These are phyloP conservation scores for Carex cristatella DNA, from an alignment of 176 grass and related monocot genomes.

Conservation along the genomic window DNA sequence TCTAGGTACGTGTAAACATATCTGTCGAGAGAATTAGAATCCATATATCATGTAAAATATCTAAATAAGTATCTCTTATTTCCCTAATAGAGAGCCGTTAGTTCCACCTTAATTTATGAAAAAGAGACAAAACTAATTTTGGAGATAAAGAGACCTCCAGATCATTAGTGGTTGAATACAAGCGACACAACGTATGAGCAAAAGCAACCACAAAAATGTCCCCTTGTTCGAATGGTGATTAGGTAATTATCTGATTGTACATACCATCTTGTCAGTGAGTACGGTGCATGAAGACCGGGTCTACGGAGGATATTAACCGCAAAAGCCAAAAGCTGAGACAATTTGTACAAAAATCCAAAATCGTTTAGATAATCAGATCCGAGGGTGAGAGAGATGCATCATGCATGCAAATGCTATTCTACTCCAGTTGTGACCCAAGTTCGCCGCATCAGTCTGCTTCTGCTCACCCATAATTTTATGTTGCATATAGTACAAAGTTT, in stretches of 20 bases:
- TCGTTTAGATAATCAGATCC: conserved; percentile 27
- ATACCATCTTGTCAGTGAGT: not conserved
- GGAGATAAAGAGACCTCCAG: conserved; percentile 7
- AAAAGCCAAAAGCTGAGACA: conserved; percentile 11
- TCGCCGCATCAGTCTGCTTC: not conserved
- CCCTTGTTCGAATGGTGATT: not conserved
- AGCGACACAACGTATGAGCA: conserved; percentile 28
- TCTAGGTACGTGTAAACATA: conserved; percentile 19
- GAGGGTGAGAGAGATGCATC: conserved; percentile 20
- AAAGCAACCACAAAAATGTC: conserved; percentile 20
- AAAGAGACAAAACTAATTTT: not conserved
- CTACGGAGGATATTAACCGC: not conserved
- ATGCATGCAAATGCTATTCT: conserved; percentile 4
- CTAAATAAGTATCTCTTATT: conserved; percentile 25
- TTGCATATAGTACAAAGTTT: not conserved
- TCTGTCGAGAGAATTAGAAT: not conserved
- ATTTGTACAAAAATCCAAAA: conserved; percentile 20
- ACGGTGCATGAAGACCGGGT: not conserved
- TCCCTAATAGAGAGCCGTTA: not conserved
- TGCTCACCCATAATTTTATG: not conserved
- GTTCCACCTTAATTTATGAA: not conserved
- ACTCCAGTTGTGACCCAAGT: not conserved
- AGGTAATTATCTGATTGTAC: not conserved
- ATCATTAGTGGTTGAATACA: conserved; percentile 35
- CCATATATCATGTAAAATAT: not conserved